Evolutionary conservation across 768 basidiomycete species (phyloP).

Genomic region (Lentinula lateritia): DNA sequence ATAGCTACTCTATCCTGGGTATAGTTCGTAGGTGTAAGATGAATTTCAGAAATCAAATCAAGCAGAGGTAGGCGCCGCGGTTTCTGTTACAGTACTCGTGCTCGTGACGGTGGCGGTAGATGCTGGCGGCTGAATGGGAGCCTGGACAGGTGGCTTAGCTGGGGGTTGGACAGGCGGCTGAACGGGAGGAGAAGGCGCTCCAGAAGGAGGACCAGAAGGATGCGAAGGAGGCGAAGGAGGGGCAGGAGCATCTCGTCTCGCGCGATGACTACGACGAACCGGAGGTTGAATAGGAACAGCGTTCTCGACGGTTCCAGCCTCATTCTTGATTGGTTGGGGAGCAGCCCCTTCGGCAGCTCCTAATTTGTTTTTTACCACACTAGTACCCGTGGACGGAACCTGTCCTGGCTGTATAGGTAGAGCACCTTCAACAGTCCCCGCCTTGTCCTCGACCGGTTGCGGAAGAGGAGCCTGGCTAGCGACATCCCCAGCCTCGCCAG

Average conservation of each 20-base stretch:
- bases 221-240: background rate
- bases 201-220: background rate
- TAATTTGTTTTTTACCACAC: background rate
- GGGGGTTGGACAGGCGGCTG: background rate
- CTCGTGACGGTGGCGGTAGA: background rate
- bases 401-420: background rate
- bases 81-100: background rate
- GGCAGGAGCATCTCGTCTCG: background rate
- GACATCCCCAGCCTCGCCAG: background rate
- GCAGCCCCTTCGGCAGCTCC: background rate
- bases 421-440: background rate
- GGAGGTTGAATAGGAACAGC: background rate
- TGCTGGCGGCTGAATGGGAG: background rate
- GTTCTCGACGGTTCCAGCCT: background rate
- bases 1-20: background rate
- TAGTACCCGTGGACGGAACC: background rate
- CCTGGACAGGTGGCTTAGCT: background rate
- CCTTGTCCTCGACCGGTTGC: background rate
- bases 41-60: background rate
- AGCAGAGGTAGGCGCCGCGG: background rate
- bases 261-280: constrained; percentile 3
- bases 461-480: background rate
- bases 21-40: background rate
- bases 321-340: background rate
- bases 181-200: background rate